phyloP scores from a whole-genome alignment of 495 filamentous ascomycete genomes.

The Xylaria acuta region DNA sequence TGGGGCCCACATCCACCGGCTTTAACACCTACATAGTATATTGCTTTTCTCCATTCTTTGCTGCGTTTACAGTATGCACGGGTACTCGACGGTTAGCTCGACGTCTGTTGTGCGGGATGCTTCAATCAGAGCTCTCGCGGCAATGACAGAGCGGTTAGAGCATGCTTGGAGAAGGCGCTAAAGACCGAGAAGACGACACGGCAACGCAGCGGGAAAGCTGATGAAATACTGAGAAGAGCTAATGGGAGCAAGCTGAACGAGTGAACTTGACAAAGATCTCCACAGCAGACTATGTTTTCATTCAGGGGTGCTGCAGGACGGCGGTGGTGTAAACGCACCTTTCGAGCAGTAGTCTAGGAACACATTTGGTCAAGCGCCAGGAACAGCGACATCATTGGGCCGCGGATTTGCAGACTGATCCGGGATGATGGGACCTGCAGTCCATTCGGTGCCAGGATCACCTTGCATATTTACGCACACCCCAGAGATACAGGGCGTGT shows the following conservation, averaged over 20 bases:
- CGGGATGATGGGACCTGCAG: conserved; percentile 37
- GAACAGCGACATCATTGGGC: conserved; percentile 54
- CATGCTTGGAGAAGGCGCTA: not conserved
- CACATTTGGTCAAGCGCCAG: conserved; percentile 50
- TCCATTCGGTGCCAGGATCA: conserved; percentile 13
- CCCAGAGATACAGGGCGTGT: not conserved
- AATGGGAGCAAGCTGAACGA: not conserved
- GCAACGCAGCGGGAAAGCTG: not conserved
- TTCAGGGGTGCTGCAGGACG: conserved; percentile 21
- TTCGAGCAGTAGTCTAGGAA: conserved; percentile 31
- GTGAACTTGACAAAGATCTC: not conserved
- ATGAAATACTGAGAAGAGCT: not conserved
- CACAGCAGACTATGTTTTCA: conserved; percentile 1
- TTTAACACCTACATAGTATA: not conserved
- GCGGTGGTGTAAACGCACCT: conserved; percentile 23
- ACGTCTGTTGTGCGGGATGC: not conserved
- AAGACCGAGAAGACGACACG: not conserved
- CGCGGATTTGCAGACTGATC: conserved; percentile 50
- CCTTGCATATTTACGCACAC: not conserved
- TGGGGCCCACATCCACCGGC: conserved; percentile 7
- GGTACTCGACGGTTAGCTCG: not conserved
- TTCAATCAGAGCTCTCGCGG: not conserved
- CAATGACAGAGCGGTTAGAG: not conserved
- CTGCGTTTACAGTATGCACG: not conserved
- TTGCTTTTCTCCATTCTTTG: not conserved